Conservation (phyloP, 805 yeast species). For the Torulaspora microellipsoides region DNA sequence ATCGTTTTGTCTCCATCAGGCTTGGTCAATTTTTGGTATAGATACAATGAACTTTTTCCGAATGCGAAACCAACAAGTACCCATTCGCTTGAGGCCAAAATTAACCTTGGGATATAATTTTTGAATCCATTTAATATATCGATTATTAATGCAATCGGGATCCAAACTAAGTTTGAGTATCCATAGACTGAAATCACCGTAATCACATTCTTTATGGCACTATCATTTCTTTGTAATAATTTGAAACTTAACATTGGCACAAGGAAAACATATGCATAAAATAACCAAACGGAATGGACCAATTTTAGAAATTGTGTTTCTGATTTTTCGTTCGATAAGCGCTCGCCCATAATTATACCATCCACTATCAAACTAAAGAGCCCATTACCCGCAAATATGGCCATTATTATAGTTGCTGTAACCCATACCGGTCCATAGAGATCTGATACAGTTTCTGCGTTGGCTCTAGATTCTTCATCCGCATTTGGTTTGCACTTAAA, state of each 20-base stretch:
- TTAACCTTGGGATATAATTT: neutral
- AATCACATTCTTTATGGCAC: constrained; percentile 40
- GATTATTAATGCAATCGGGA: constrained; percentile 48
- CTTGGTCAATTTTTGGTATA: constrained; percentile 3
- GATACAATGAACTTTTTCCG: constrained; percentile 9
- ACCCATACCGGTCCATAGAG: constrained; percentile 91
- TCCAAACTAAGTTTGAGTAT: constrained; percentile 78
- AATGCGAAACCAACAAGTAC: constrained; percentile 11
- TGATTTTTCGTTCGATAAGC: constrained; percentile 37
- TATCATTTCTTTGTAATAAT: constrained; percentile 1
- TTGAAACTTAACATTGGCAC: constrained; percentile 46
- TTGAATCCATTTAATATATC: constrained; percentile 6
- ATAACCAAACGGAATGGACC: constrained; percentile 60
- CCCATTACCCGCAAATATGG: constrained; percentile 71
- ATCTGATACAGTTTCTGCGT: constrained; percentile 43
- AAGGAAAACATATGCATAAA: constrained; percentile 70
- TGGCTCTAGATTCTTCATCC: constrained; percentile 29
- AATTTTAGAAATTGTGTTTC: constrained; percentile 57
- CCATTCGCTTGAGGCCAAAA: constrained; percentile 8
- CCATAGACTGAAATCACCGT: constrained; percentile 75
- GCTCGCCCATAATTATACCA: constrained; percentile 40
- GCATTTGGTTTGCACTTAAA: constrained; percentile 3
- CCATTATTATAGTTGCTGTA: constrained; percentile 71
- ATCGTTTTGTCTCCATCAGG: constrained; percentile 1
- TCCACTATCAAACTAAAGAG: constrained; percentile 61